phyloP scores from a whole-genome alignment of 495 filamentous ascomycete species.

The Penicillium canescens region DNA sequence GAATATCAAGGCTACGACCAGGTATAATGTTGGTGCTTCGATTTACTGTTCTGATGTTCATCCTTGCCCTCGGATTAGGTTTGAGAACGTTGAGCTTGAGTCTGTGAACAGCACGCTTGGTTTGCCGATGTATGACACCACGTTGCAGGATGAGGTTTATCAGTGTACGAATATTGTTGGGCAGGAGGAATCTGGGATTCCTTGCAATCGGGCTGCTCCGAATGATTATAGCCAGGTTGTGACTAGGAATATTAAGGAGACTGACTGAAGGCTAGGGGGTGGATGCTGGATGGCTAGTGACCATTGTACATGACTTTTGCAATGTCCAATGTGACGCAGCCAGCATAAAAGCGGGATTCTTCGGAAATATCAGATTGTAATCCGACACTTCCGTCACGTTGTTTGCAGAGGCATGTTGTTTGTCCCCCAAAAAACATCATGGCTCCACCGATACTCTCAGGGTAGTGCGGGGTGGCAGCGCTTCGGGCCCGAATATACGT shows the following conservation, averaged over 20 bases:
- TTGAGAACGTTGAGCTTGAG: conserved; percentile 52
- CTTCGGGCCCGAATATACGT: background rate
- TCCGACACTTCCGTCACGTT: too few species aligned
- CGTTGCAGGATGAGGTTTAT: conserved; percentile 24
- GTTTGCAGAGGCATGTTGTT: too few species aligned
- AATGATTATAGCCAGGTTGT: conserved; percentile 24
- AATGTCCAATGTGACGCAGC: too few species aligned
- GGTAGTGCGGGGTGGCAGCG: background rate
- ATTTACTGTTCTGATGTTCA: conserved; percentile 52
- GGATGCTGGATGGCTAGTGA: too few species aligned
- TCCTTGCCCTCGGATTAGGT: conserved; percentile 49
- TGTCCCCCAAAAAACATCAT: too few species aligned
- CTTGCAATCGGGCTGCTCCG: conserved; percentile 25
- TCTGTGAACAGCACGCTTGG: conserved; percentile 24
- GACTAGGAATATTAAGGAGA: conserved; percentile 16
- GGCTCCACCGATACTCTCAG: too few species aligned
- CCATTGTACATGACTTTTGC: too few species aligned
- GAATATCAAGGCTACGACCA: conserved; percentile 56
- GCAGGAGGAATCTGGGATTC: conserved; percentile 16
- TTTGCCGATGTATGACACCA: conserved; percentile 22
- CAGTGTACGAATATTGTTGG: conserved; percentile 25
- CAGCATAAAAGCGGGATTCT: too few species aligned
- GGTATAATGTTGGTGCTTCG: conserved; percentile 54
- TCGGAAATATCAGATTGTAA: too few species aligned
- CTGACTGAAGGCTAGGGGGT: too few species aligned